A percentile compares a stretch with the other conserved stretches of the same genome.
These are phyloP conservation scores for Psilocybe tampanensis DNA, from an alignment of 768 basidiomycete species.

Conservation along the genomic window DNA sequence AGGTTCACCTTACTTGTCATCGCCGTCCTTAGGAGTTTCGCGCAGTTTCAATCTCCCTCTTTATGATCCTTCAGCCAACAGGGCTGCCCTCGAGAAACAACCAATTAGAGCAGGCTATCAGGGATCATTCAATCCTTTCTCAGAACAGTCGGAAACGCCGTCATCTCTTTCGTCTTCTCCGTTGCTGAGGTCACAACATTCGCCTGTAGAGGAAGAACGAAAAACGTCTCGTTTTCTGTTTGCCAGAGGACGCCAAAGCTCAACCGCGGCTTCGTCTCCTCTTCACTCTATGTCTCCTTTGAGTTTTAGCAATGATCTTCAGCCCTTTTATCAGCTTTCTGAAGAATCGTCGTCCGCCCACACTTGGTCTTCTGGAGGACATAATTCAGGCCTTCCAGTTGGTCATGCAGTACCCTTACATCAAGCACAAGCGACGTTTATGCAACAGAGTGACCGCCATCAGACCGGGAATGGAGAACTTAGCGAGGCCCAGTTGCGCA, in stretches of 20 bases:
- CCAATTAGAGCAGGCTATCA: conserved; percentile 56
- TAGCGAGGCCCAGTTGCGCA: conserved; percentile 77
- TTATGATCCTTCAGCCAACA: conserved; percentile 52
- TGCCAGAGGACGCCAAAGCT: conserved; percentile 68
- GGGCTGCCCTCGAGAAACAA: conserved; percentile 42
- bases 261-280: conserved; percentile 60
- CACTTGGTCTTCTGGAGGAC: conserved; percentile 20
- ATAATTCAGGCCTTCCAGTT: conserved; percentile 26
- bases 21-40: conserved; percentile 58
- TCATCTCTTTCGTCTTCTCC: conserved; percentile 32
- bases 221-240: conserved; percentile 84
- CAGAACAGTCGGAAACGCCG: conserved; percentile 48
- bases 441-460: conserved; percentile 46
- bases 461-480: conserved; percentile 56
- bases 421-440: conserved; percentile 43
- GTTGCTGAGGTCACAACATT: conserved; percentile 29
- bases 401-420: conserved; percentile 40
- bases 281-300: conserved; percentile 58
- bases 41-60: conserved; percentile 51
- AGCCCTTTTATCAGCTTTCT: conserved; percentile 39
- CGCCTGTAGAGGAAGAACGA: conserved; percentile 63
- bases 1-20: conserved; percentile 35
- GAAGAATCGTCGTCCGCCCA: conserved; percentile 16
- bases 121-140: conserved; percentile 83
- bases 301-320: conserved; percentile 48